Percentiles rank a stretch among this genome's conserved stretches.
phyloP scores from a whole-genome alignment of 169 alveolate species.

The Plasmodium falciparum region DNA sequence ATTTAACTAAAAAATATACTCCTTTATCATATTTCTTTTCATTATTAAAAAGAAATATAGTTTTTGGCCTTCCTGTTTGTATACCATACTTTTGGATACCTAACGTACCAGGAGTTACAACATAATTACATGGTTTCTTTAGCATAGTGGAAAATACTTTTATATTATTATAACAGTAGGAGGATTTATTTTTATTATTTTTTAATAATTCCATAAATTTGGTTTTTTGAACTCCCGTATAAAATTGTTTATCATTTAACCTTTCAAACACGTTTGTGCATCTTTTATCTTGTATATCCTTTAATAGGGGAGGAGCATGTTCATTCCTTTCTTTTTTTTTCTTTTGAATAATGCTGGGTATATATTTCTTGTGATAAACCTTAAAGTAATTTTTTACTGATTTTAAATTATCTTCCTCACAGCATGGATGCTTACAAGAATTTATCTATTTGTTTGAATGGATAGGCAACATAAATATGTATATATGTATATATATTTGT shows the following conservation, averaged over 20 bases:
- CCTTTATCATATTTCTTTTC: conserved; percentile 93
- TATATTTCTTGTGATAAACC: background rate
- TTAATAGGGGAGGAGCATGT: conserved; percentile 6
- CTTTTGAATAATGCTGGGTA: conserved; percentile 20
- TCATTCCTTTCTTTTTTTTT: background rate
- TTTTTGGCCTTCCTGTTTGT: conserved; percentile 88
- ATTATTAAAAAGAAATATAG: conserved; percentile 91
- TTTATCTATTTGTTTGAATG: too few relatives aligned
- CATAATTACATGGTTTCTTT: conserved; percentile 62
- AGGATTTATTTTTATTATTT: too few relatives aligned
- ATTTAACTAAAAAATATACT: conserved; percentile 86
- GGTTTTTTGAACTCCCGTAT: conserved; percentile 89
- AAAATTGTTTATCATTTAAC: conserved; percentile 85
- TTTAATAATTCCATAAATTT: conserved; percentile 90
- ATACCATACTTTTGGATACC: conserved; percentile 90
- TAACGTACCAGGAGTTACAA: conserved; percentile 83
- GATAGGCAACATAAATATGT: too few relatives aligned
- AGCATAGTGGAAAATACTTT: conserved; percentile 19
- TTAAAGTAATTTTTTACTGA: conserved; percentile 16
- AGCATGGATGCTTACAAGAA: too few relatives aligned
- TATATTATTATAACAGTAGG: too few relatives aligned
- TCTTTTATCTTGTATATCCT: conserved; percentile 18
- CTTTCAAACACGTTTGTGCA: conserved; percentile 84
- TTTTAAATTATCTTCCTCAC: conserved; percentile 15
- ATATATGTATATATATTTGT: too few relatives aligned